Evolutionary conservation across 352 stramenopile genomes (phyloP).

Genomic region (Pythium aphanidermatum): DNA sequence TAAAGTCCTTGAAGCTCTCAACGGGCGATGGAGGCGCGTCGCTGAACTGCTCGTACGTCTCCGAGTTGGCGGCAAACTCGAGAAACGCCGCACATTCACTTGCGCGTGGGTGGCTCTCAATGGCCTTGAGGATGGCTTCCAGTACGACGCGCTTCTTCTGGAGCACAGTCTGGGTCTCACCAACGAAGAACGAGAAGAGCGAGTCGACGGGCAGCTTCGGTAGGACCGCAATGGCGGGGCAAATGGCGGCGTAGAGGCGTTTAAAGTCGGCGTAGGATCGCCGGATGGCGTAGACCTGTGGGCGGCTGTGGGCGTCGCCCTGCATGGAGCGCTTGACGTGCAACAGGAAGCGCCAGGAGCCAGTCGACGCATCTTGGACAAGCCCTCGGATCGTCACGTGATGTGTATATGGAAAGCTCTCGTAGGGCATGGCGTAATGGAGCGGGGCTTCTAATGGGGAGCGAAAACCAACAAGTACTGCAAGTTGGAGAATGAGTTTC

Average conservation of each 20-base stretch:
- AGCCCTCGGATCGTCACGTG: constrained; percentile 59
- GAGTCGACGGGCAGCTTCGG: constrained; percentile 48
- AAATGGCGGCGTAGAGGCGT: constrained; percentile 47
- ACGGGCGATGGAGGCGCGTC: constrained; percentile 22
- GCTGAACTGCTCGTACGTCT: constrained; percentile 45
- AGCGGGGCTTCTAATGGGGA: too few relatives aligned
- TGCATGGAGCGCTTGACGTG: constrained; percentile 42
- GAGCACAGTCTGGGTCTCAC: constrained; percentile 58
- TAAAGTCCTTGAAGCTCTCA: constrained; percentile 22
- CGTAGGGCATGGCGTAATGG: constrained; percentile 75
- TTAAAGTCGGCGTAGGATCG: constrained; percentile 67
- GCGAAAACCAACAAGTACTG: constrained; percentile 1
- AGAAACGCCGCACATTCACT: constrained; percentile 54
- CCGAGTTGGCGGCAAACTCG: constrained; percentile 57
- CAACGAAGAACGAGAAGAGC: constrained; percentile 59
- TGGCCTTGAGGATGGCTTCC: constrained; percentile 51
- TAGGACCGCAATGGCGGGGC: constrained; percentile 34
- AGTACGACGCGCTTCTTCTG: constrained; percentile 62
- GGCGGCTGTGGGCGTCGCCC: constrained; percentile 4
- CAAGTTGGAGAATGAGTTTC: constrained; percentile 12
- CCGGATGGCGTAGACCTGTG: constrained; percentile 50
- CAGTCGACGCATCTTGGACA: constrained; percentile 47
- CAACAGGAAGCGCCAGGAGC: constrained; percentile 62
- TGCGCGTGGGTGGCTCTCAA: constrained; percentile 46
- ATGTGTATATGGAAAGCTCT: constrained; percentile 60